These are phyloP conservation scores for Pistacia vera DNA, from an alignment of 345 rosid species.

Conservation along the genomic window DNA sequence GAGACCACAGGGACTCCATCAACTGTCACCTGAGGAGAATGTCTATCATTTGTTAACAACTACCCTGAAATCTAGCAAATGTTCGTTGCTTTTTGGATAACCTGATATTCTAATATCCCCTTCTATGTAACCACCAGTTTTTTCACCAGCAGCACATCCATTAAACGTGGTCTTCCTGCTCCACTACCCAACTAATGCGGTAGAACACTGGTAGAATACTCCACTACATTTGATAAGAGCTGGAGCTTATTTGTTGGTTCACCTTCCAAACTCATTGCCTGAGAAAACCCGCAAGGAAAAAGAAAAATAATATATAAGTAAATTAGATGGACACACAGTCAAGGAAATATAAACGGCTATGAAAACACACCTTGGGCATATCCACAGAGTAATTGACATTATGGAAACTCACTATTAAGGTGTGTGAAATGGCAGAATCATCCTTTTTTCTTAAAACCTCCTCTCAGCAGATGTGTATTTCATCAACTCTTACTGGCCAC, in stretches of 20 bases:
- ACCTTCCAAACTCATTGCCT: slow-evolving; percentile 82
- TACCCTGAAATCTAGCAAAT: slow-evolving; percentile 93
- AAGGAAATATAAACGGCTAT: slow-evolving; percentile 7
- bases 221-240: slow-evolving; percentile 81
- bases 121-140: slow-evolving; percentile 90
- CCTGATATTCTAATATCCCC: slow-evolving; percentile 89
- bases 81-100: slow-evolving; percentile 71
- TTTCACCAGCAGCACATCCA: slow-evolving; percentile 97
- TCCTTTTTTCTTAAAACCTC: slow-evolving; percentile 61
- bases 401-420: slow-evolving; percentile 86
- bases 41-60: slow-evolving; percentile 95
- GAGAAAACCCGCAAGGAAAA: slow-evolving; percentile 11
- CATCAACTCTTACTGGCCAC: slow-evolving; percentile 10
- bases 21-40: slow-evolving; percentile 95
- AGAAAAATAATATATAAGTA: too few species aligned
- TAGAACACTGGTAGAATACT: slow-evolving; percentile 86
- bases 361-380: slow-evolving; percentile 69
- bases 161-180: slow-evolving; percentile 90
- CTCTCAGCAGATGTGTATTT: slow-evolving; percentile 23
- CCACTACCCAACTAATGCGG: slow-evolving; percentile 96
- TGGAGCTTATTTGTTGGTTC: slow-evolving; percentile 69
- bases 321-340: background rate
- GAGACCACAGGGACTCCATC: slow-evolving; percentile 93
- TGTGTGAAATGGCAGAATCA: slow-evolving; percentile 94
- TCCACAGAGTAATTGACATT: slow-evolving; percentile 91